A percentile compares a stretch with the other conserved stretches of the same genome.
Evolutionary conservation across 75 land plant genomes (phyloP).

Genomic region (Picea glauca): DNA sequence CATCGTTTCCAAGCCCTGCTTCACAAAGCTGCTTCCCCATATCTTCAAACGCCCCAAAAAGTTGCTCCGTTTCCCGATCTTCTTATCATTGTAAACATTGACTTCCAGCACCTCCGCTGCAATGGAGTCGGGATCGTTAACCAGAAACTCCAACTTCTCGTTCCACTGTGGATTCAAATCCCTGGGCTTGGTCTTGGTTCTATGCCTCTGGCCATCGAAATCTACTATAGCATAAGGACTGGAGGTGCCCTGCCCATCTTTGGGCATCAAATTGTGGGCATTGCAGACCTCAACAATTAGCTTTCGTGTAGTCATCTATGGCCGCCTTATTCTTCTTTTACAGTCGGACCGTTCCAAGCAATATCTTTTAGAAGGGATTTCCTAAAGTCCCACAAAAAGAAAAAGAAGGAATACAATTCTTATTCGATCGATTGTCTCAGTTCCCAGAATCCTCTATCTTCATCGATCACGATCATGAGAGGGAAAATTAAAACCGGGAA

Average conservation of each 20-base stretch:
- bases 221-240: constrained; percentile 72
- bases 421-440: too few species aligned
- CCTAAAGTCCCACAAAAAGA: too few species aligned
- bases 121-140: constrained; percentile 49
- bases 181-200: constrained; percentile 41
- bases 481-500: too few species aligned
- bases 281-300: constrained; percentile 64
- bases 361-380: background rate
- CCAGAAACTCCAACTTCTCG: constrained; percentile 67
- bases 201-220: constrained; percentile 69
- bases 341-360: background rate
- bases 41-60: constrained; percentile 68
- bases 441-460: too few species aligned
- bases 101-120: constrained; percentile 57
- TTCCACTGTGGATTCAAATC: constrained; percentile 81
- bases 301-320: constrained; percentile 7
- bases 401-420: too few species aligned
- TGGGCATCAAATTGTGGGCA: constrained; percentile 66
- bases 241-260: constrained; percentile 79
- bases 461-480: too few species aligned
- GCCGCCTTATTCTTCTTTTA: background rate
- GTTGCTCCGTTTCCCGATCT: constrained; percentile 34
- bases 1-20: constrained; percentile 56
- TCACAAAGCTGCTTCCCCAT: constrained; percentile 44
- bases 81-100: constrained; percentile 61